Conservation (phyloP, 441 rosid genomes). For the Adansonia rubrostipa region DNA sequence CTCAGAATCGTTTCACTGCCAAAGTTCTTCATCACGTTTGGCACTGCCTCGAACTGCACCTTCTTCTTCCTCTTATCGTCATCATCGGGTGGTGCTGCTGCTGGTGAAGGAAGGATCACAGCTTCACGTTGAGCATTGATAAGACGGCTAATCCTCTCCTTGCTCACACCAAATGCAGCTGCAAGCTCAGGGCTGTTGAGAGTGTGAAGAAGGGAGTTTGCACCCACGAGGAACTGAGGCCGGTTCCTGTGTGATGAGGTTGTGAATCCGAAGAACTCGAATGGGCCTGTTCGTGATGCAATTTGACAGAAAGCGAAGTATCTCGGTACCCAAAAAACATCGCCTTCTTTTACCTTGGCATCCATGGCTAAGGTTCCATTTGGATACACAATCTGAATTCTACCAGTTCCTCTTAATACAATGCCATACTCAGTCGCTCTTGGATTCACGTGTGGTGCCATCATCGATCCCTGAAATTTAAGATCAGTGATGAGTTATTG, state of each 20-base stretch:
- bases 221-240: conserved; percentile 77
- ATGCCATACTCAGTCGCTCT: conserved; percentile 73
- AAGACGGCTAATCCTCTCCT: conserved; percentile 39
- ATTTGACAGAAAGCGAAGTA: conserved; percentile 84
- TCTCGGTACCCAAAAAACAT: conserved; percentile 80
- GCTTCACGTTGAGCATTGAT: conserved; percentile 56
- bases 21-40: conserved; percentile 26
- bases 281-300: conserved; percentile 56
- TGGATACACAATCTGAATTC: conserved; percentile 67
- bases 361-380: conserved; percentile 75
- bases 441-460: conserved; percentile 88
- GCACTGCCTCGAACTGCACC: conserved; percentile 3
- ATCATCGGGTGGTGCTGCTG: conserved; percentile 49
- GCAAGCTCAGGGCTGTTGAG: conserved; percentile 58
- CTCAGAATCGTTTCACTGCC: conserved; percentile 29
- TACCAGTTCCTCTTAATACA: conserved; percentile 63
- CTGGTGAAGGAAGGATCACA: conserved; percentile 66
- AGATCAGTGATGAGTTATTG: not conserved
- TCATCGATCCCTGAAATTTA: conserved; percentile 73
- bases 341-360: conserved; percentile 53
- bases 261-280: conserved; percentile 83
- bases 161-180: conserved; percentile 55
- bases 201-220: conserved; percentile 53
- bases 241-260: conserved; percentile 73
- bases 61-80: not conserved